Evolutionary conservation across 176 grass and related monocot genomes (phyloP).

Genomic region (Musa itinerans): DNA sequence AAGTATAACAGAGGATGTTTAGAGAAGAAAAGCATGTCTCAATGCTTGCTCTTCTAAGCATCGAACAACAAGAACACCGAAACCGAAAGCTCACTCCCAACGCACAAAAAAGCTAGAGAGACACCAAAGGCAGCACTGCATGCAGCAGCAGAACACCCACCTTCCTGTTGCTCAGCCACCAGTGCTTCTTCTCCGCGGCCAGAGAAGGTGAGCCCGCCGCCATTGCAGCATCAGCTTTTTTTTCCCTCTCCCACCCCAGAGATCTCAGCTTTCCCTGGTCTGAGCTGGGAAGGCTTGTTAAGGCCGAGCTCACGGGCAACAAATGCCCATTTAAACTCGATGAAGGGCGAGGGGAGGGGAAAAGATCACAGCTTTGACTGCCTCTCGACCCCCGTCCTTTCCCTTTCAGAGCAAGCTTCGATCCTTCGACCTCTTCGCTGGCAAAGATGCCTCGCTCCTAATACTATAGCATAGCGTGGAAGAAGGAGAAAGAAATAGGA

Average conservation of each 20-base stretch:
- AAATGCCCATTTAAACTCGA: neutral
- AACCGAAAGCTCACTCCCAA: neutral
- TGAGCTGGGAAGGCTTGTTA: neutral
- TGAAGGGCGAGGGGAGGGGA: neutral
- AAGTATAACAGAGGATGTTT: neutral
- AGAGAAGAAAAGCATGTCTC: too few relatives aligned
- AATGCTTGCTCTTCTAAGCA: neutral
- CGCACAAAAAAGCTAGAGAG: neutral
- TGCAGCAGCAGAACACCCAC: neutral
- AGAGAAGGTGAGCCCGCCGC: slow-evolving; percentile 53
- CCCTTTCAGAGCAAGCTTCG: slow-evolving; percentile 73
- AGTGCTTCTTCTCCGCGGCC: slow-evolving; percentile 69
- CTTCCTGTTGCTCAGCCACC: slow-evolving; percentile 85
- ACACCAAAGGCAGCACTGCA: neutral
- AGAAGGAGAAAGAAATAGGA: neutral
- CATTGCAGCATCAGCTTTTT: slow-evolving; percentile 54
- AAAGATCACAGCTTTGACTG: slow-evolving; percentile 9
- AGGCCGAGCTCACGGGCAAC: neutral
- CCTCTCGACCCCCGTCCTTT: slow-evolving; percentile 23
- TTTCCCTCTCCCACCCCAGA: neutral
- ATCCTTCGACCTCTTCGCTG: slow-evolving; percentile 68
- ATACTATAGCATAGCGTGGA: neutral
- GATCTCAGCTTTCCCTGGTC: too few relatives aligned
- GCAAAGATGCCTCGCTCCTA: slow-evolving; percentile 54
- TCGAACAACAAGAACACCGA: too few relatives aligned